Base-by-base conservation (phyloP, 495 filamentous ascomycete species). In the Aspergillus asperescens region DNA sequence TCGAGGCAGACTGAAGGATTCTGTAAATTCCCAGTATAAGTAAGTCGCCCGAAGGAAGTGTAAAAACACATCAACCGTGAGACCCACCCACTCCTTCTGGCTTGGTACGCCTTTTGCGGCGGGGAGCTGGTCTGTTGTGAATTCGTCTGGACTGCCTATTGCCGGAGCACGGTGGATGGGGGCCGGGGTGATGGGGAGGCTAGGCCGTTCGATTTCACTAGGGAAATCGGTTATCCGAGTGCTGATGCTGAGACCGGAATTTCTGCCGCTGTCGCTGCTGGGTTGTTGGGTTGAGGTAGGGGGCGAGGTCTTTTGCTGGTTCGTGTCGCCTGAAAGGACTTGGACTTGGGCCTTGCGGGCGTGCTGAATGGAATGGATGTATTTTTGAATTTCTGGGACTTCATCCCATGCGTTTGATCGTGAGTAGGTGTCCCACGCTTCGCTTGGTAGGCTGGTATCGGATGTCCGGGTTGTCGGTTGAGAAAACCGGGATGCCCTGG, bases 21-120 rank as follows among this genome's bases (percentile, higher is more conserved):
- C 84, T 87, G 65, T 81, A 77, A 62, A 72, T 75, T 75, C 68
- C 66, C 84, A 71, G 55, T 80, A 74, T 78, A 73, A 82, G 81
- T 74, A 79, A 62, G 72, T 73, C 78, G 72, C 78, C 73, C 59
- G 65, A 67, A 68, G 75, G 62, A 74, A 65, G 48, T 65, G 65
- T 63, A 63, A 69, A 64, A 73, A 73, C 62, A 71, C 67, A 69
- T 73, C 71, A 67, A 76, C 77, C 65, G 80, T 79, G 65, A 81
- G 69, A 87, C 86, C 81, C 84, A 91, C 89, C 90, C 90, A 95
- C 50, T 94, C 88, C 58, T 78, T 76, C 74, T 95, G 90, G 64
- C 79, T 77, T 52, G 89, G 88, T 48, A 95, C 88, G 39, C 89
- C 89, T 68, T 86, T 82, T 18, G 89, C 90, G 46, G 69, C 68